Evolutionary conservation across 164 flowering plant species (phyloP).

Genomic region (Sextonia rubra): DNA sequence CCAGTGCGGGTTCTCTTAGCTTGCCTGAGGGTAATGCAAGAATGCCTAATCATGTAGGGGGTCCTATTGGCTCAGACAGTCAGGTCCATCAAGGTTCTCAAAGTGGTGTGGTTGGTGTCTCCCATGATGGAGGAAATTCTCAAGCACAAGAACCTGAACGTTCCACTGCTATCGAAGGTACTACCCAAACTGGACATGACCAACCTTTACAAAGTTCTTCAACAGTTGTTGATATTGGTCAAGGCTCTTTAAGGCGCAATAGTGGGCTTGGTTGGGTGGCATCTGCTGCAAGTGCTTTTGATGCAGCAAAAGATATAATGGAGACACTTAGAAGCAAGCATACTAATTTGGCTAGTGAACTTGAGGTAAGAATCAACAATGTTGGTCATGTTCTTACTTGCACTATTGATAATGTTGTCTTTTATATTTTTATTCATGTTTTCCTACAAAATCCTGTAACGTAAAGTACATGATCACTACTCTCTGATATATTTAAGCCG

Average conservation of each 20-base stretch:
- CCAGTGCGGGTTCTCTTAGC: conserved; percentile 42
- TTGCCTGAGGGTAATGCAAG: conserved; percentile 58
- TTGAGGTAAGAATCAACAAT: conserved; percentile 55
- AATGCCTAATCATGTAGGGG: conserved; percentile 43
- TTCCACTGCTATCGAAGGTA: conserved; percentile 49
- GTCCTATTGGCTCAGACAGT: conserved; percentile 40
- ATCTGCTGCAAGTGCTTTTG: conserved; percentile 87
- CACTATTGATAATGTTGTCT: too few species aligned
- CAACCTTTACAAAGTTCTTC: conserved; percentile 62
- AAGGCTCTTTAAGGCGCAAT: conserved; percentile 60
- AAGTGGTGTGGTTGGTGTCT: conserved; percentile 40
- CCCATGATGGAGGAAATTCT: conserved; percentile 79
- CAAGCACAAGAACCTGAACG: conserved; percentile 87
- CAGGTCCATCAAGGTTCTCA: conserved; percentile 67
- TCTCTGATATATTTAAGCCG: too few species aligned
- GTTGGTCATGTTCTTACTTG: not conserved
- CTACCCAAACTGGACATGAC: conserved; percentile 52
- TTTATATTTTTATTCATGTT: too few species aligned
- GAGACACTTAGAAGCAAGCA: conserved; percentile 97
- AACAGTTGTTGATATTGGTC: conserved; percentile 52
- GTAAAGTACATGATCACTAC: too few species aligned
- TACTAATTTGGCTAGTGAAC: conserved; percentile 91
- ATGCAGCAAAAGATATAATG: conserved; percentile 97
- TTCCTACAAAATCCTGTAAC: too few species aligned
- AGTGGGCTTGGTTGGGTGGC: conserved; percentile 60